A percentile compares a stretch with the other conserved stretches of the same genome.
These are phyloP conservation scores for Rhodocollybia butyracea DNA, from an alignment of 768 basidiomycete species.

Conservation along the genomic window DNA sequence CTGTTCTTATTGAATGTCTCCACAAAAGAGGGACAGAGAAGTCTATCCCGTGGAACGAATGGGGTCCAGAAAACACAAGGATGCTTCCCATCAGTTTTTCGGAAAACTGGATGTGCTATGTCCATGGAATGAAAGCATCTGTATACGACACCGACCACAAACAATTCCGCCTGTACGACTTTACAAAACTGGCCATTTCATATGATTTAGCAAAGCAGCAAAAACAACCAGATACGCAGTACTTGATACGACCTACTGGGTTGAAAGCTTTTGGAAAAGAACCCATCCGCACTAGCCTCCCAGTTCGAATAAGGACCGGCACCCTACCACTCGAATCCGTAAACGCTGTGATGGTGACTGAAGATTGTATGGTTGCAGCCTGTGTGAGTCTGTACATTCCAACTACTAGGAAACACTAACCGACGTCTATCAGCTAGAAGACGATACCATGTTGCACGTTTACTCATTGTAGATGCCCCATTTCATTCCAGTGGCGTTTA, in stretches of 20 bases:
- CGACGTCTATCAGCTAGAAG: neutral
- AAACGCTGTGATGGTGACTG: constrained; percentile 31
- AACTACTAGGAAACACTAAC: neutral
- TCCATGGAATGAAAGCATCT: constrained; percentile 30
- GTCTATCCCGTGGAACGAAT: constrained; percentile 22
- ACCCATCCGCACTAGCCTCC: neutral
- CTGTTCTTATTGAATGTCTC: constrained; percentile 24
- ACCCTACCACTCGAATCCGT: constrained; percentile 11
- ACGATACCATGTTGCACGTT: neutral
- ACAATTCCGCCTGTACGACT: constrained; percentile 26
- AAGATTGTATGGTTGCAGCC: constrained; percentile 31
- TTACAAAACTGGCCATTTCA: constrained; percentile 23
- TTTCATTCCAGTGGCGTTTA: too few relatives aligned
- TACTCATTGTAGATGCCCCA: neutral
- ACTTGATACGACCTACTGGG: constrained; percentile 17
- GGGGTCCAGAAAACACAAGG: constrained; percentile 28
- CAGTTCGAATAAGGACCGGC: neutral
- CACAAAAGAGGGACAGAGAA: constrained; percentile 10
- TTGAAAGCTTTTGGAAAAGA: neutral
- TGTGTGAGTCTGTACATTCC: neutral
- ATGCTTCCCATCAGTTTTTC: constrained; percentile 24
- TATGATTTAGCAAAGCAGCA: constrained; percentile 10
- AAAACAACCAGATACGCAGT: constrained; percentile 6
- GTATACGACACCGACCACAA: constrained; percentile 16
- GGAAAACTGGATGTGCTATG: constrained; percentile 31